A percentile compares a stretch with the other conserved stretches of the same genome.
Conservation (phyloP, 2,329 filamentous ascomycete genomes). For the Rutstroemia sp. region DNA sequence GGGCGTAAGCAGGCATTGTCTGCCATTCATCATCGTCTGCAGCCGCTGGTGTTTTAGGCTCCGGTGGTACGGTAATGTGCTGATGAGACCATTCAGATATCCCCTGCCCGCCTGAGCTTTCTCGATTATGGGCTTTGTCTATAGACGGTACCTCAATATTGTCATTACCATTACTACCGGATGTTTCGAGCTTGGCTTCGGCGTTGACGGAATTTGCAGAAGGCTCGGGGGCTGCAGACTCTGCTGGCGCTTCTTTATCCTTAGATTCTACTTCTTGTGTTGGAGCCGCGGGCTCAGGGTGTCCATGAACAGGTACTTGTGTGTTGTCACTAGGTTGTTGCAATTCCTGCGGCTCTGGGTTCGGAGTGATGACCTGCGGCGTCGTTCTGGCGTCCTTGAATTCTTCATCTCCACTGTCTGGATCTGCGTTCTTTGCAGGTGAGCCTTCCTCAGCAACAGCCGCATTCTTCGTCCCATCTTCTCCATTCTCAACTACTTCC, state of each 20-base stretch:
- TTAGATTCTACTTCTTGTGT: conserved; percentile 8
- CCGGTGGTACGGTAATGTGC: conserved; percentile 50
- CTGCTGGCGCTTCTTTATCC: conserved; percentile 4
- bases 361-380: conserved; percentile 20
- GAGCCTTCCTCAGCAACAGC: neutral
- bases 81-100: conserved; percentile 89
- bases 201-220: neutral
- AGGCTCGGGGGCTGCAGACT: conserved; percentile 4
- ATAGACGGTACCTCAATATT: neutral
- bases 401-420: conserved; percentile 35
- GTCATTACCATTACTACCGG: neutral
- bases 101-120: conserved; percentile 10
- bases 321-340: conserved; percentile 2
- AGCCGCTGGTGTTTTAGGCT: conserved; percentile 40
- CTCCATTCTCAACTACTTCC: neutral
- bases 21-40: conserved; percentile 75
- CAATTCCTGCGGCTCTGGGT: conserved; percentile 13
- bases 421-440: conserved; percentile 9
- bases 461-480: conserved; percentile 4
- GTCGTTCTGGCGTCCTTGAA: conserved; percentile 33
- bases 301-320: neutral
- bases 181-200: neutral
- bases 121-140: neutral
- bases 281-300: neutral
- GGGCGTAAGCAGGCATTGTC: conserved; percentile 86